Base-by-base conservation (phyloP, 208 protist genomes). In the Crithidia acanthocephali region DNA sequence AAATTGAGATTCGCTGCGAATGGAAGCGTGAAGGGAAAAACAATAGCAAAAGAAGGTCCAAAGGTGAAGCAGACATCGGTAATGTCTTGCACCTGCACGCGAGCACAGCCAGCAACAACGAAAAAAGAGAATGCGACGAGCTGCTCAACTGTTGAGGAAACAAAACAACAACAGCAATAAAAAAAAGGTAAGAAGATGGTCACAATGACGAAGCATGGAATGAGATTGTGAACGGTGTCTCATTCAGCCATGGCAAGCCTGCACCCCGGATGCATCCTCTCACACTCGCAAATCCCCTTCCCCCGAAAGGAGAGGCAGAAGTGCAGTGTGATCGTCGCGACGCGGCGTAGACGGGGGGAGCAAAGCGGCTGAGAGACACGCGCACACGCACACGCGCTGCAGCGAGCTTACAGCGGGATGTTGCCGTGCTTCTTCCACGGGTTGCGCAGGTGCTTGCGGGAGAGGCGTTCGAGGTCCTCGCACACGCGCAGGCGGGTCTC, bases 391-490 rank as follows among this genome's bases (percentile, higher is more conserved):
- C 42, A 65, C 23, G 33, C 52, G 23, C n/a, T n/a, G n/a, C n/a
- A n/a, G n/a, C 20, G 32, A 6, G 9, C n/a, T 84, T 79, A 99
- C 25, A 99, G 87, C 20, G 97, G 97, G 71, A 98, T 98, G 89
- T 98, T 99, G 64, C 86, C 92, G 83, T 99, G 97, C 81, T 98
- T 98, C 78, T 94, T 96, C 68, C 77, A 84, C 25, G 96, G 96
- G 66, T 97, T 97, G 23, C 57, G 42, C 22, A 92, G 66, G 44
- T 96, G 53, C 86, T 99, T 99, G 65, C 62, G 81, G 25, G 79
- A 52, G 10, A 99, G 83, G 5, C 96, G 65, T 63, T 98, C 87
- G 4, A 99, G 88, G 71, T 99, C 97, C 62, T 97, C 89, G 84
- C 91, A 97, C 50, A 99, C 69, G 44, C 79, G 83, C 44, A 70